Percentiles rank a stretch among this genome's conserved stretches.
phyloP scores from a whole-genome alignment of 345 rosid genomes.

The Sonneratia caseolaris region DNA sequence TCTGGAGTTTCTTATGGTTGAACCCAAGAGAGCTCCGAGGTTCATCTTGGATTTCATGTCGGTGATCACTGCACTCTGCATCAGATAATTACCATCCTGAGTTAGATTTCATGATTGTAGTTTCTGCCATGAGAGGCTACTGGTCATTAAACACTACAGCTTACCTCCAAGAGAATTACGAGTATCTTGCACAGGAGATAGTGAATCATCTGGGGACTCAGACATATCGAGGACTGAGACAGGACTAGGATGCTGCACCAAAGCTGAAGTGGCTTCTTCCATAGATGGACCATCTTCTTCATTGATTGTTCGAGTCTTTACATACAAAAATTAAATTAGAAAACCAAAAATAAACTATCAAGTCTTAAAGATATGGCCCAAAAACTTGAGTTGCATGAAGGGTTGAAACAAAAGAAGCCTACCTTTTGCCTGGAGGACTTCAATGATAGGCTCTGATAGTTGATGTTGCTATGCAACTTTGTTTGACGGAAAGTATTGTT shows the following conservation, averaged over 20 bases:
- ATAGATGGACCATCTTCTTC: constrained; percentile 29
- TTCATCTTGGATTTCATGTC: not conserved
- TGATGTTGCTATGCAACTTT: constrained; percentile 34
- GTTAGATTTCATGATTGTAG: not conserved
- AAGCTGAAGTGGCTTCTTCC: constrained; percentile 32
- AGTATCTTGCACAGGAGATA: constrained; percentile 49
- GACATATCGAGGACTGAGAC: constrained; percentile 71
- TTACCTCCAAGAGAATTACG: constrained; percentile 32
- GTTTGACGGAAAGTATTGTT: constrained; percentile 67
- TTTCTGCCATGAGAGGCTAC: not conserved
- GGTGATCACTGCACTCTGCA: constrained; percentile 7
- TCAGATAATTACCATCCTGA: not conserved
- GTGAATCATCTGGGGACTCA: constrained; percentile 42
- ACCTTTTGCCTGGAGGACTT: not conserved
- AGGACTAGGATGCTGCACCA: constrained; percentile 73
- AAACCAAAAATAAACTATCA: constrained; percentile 2
- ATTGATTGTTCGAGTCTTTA: constrained; percentile 30
- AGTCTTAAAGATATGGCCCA: not conserved
- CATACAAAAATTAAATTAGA: constrained; percentile 20
- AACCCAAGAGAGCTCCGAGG: constrained; percentile 44
- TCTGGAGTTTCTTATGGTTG: constrained; percentile 69
- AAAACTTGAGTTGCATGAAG: not conserved
- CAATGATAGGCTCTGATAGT: not conserved
- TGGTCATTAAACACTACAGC: not conserved
- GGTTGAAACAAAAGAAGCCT: not conserved